Percentiles rank a stretch among this genome's conserved stretches.
phyloP scores from a whole-genome alignment of 495 filamentous ascomycete species.

The Neurospora intermedia region DNA sequence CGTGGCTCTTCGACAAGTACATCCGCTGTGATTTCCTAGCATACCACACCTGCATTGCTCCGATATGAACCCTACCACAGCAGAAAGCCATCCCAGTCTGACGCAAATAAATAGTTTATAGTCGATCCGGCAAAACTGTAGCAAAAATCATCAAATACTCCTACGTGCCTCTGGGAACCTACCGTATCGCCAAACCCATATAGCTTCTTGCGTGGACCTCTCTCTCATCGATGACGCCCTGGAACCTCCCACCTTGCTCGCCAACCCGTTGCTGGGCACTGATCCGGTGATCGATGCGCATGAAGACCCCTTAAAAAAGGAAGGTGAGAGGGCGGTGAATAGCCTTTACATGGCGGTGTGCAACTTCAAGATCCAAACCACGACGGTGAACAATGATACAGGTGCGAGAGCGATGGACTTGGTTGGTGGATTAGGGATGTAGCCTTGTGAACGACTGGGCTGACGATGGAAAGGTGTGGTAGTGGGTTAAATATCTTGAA shows the following conservation, averaged over 20 bases:
- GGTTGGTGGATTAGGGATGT: neutral
- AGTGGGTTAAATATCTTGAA: conserved; percentile 36
- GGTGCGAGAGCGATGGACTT: neutral
- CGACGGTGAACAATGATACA: neutral
- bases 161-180: neutral
- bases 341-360: neutral
- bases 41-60: neutral
- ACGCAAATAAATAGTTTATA: neutral
- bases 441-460: conserved; percentile 20
- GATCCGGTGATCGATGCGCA: neutral
- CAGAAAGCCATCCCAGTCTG: neutral
- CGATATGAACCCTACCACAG: neutral
- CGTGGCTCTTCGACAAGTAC: neutral
- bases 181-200: neutral
- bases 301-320: neutral
- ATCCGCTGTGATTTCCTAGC: neutral
- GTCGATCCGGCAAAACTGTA: neutral
- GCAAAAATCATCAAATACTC: neutral
- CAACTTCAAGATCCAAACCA: neutral
- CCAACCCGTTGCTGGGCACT: neutral
- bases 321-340: neutral
- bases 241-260: neutral
- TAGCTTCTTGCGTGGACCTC: neutral
- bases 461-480: conserved; percentile 28
- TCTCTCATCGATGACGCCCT: neutral